Conservation (phyloP, 768 basidiomycete genomes). For the Phylloporus arenicola region DNA sequence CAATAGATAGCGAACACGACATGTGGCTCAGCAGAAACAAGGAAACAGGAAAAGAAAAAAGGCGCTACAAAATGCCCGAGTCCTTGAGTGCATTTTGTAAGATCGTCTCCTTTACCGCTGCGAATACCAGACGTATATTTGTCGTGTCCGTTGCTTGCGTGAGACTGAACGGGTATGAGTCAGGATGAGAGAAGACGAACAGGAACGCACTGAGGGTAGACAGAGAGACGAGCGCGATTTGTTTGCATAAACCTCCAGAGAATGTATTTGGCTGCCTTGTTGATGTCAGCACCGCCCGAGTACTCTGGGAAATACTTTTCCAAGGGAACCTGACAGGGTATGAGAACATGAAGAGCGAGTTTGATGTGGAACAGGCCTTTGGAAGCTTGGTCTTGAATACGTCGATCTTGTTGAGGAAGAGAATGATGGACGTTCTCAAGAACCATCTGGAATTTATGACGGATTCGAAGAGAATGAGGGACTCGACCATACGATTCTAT, state of each 20-base stretch:
- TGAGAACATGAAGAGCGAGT: not conserved
- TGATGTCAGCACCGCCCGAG: constrained; percentile 82
- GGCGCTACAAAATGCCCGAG: constrained; percentile 65
- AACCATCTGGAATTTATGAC: constrained; percentile 83
- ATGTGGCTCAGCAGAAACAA: constrained; percentile 3
- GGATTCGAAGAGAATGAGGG: constrained; percentile 67
- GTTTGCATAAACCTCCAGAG: constrained; percentile 94
- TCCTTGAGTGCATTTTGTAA: constrained; percentile 83
- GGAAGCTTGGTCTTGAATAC: constrained; percentile 72
- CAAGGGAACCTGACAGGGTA: constrained; percentile 51
- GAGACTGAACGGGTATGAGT: constrained; percentile 38
- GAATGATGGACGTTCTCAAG: constrained; percentile 56
- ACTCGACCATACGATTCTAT: constrained; percentile 74
- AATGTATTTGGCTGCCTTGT: constrained; percentile 92
- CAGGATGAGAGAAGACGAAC: not conserved
- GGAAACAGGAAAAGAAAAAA: not conserved
- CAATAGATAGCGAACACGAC: constrained; percentile 25
- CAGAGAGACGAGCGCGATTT: constrained; percentile 75
- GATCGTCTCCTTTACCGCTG: constrained; percentile 91
- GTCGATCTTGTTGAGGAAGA: constrained; percentile 70
- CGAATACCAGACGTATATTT: constrained; percentile 78
- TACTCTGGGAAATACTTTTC: constrained; percentile 84
- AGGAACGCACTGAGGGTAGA: constrained; percentile 79
- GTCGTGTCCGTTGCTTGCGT: constrained; percentile 88
- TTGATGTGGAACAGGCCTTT: constrained; percentile 32